These are phyloP conservation scores for Westerdykella aurantiaca DNA, from an alignment of 2,329 filamentous ascomycete genomes.

Conservation along the genomic window DNA sequence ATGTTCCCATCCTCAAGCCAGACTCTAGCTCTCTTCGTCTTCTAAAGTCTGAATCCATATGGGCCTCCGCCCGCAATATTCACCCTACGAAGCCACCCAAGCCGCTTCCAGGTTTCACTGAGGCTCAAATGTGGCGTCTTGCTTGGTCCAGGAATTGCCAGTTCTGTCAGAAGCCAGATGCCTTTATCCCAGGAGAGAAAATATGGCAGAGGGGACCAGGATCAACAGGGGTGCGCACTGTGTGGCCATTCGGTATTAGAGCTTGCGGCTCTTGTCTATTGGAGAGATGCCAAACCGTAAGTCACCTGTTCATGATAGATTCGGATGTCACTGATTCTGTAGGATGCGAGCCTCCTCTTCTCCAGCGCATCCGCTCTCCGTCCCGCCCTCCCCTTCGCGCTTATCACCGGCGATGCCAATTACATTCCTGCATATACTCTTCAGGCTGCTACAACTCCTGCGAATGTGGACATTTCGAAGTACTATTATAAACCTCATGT, in stretches of 20 bases:
- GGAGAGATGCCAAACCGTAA: slow-evolving; percentile 59
- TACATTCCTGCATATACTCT: slow-evolving; percentile 54
- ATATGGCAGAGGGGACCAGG: slow-evolving; percentile 59
- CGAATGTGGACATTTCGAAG: slow-evolving; percentile 54
- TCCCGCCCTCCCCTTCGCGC: slow-evolving; percentile 63
- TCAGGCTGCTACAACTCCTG: slow-evolving; percentile 47
- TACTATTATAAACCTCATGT: slow-evolving; percentile 60
- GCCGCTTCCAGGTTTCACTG: slow-evolving; percentile 59
- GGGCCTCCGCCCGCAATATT: slow-evolving; percentile 61
- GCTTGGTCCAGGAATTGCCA: slow-evolving; percentile 60
- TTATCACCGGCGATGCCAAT: slow-evolving; percentile 57
- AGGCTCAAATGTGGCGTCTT: slow-evolving; percentile 72
- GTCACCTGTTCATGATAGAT: background rate
- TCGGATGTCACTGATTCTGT: slow-evolving; percentile 15
- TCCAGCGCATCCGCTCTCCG: slow-evolving; percentile 58
- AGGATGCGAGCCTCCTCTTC: slow-evolving; percentile 67
- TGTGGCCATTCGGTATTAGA: slow-evolving; percentile 67
- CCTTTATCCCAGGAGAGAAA: slow-evolving; percentile 28
- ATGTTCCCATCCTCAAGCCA: slow-evolving; percentile 28
- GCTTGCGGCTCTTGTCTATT: slow-evolving; percentile 63
- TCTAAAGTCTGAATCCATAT: slow-evolving; percentile 60
- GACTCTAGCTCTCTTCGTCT: slow-evolving; percentile 30
- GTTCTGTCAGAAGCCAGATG: slow-evolving; percentile 52
- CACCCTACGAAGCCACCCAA: slow-evolving; percentile 63
- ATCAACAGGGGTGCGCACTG: slow-evolving; percentile 52